Conservation (phyloP, 371 early-diverging fungal species). For the Nosema granulosis region DNA sequence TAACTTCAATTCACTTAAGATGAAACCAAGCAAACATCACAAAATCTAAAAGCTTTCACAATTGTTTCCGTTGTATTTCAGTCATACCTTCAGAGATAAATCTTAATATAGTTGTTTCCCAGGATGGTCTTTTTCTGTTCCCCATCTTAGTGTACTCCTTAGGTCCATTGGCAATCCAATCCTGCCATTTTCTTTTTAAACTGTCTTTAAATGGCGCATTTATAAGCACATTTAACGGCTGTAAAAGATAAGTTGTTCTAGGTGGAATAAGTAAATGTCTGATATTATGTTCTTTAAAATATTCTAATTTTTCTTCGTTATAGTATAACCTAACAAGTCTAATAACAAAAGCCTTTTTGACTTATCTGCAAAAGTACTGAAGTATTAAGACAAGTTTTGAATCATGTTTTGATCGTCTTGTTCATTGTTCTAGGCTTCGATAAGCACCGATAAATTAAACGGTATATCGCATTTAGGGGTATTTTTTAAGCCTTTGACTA, state of each 20-base stretch:
- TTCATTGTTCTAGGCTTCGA: not conserved
- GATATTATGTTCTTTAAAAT: not conserved
- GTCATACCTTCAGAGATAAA: not conserved
- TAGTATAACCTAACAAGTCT: not conserved
- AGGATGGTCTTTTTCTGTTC: not conserved
- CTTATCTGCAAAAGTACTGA: not conserved
- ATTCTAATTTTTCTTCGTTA: no score
- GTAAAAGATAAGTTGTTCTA: not conserved
- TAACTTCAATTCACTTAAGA: no score
- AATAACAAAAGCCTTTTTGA: not conserved
- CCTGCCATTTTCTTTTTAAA: not conserved
- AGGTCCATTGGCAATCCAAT: not conserved
- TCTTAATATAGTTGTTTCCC: not conserved
- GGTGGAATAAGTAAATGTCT: not conserved
- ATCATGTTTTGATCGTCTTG: not conserved
- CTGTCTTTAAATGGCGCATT: not conserved
- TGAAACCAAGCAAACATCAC: no score
- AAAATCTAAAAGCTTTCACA: not conserved
- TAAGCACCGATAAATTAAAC: not conserved
- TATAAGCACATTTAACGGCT: not conserved
- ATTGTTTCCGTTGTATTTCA: not conserved
- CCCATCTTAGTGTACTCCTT: not conserved
- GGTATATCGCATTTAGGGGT: not conserved
- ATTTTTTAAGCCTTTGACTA: not conserved
- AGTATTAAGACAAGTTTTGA: not conserved